Base-by-base conservation (phyloP, 495 filamentous ascomycete species). In the Penicillium goetzii region DNA sequence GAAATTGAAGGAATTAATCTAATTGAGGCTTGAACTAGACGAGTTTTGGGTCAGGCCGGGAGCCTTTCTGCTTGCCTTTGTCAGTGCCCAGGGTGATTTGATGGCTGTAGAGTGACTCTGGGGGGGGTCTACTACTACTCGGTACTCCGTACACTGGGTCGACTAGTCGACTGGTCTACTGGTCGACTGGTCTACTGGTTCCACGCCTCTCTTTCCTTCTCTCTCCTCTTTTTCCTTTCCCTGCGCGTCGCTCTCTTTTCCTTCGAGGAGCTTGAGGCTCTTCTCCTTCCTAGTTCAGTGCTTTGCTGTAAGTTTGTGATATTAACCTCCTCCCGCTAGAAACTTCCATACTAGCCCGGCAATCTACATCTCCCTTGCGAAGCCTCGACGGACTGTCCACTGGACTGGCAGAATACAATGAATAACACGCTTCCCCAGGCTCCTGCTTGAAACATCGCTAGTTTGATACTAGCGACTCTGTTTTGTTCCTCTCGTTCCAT, bases 391-490 rank as follows among this genome's bases (percentile, higher is more conserved):
- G 41, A 21, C 6, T 8, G n/a, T 21, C 5, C n/a, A n/a, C 3
- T n/a, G 8, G 14, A 43, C 41, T 19, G 7, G 7, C 12, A 23
- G n/a, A 12, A 3, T 0, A 47, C 19, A 47, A 47, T 47, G 43
- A 28, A 19, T 58, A 47, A 58, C 17, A 33, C 17, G 4, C 56
- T 45, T 28, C 40, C 1, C 40, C 30, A 58, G 58, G 45, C 58
- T 41, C 23, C 30, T 59, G 52, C 63, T 70, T 64, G 59, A 61
- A 65, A 63, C 61, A 59, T 65, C 64, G 59, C 69, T 54, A 59
- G 72, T 74, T 74, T 72, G 72, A 74, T 67, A 74, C 65, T 61
- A 59, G 63, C 52, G n/a, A 55, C 17, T 40, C 61, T 56, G 50
- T 67, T 50, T 54, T 21, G 41, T 62, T 59, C 62, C 59, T 65